Base-by-base conservation (phyloP, 164 flowering plant species). In the Akebia trifoliata region DNA sequence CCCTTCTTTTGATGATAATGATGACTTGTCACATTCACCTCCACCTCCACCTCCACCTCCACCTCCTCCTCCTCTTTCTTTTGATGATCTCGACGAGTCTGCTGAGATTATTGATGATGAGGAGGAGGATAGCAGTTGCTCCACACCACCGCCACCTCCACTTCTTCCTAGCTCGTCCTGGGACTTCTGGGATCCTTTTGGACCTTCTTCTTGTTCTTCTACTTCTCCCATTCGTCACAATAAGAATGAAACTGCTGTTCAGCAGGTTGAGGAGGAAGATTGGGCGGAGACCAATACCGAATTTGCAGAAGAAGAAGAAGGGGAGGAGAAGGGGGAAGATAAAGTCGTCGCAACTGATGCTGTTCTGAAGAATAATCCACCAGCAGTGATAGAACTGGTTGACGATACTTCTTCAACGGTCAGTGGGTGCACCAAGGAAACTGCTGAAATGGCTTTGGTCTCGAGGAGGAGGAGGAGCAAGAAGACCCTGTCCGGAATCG, bases 241-340 rank as follows among this genome's bases (percentile, higher is more conserved):
- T 56, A 70, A 68, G 57, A 57, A 43, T 60, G 80, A 67, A 50
- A 43, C 24, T 0, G 64, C 52, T 17, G 54, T 14, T 18, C 76
- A 78, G 30, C 76, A 47, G 43, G 64, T 24, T 12, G 90, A 90
- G 50, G 92, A 84, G 51, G 95, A 90, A 60, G 69, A 74, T 11
- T 85, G 91, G 90, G 89, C 65, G 4, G 95, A 85, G 73, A 69
- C 87, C 6, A 79, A 73, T 37, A 70, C 81, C 1, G 89, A 85
- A 44, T 84, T 87, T 55, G 80, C 74, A 69, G 87, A 76, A 29
- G 82, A 74, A 21, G 79, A 76, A 29, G 59, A 60, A 29, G 71
- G 3, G 15, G 48, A 37, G 1, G 56, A 59, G 17, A 68, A 58
- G 9, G 29, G 22, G 18, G 67, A 57, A 30, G 62, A 54, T 21